Evolutionary conservation across 352 stramenopile genomes (phyloP).

Genomic region (Globisporangium viniferum): DNA sequence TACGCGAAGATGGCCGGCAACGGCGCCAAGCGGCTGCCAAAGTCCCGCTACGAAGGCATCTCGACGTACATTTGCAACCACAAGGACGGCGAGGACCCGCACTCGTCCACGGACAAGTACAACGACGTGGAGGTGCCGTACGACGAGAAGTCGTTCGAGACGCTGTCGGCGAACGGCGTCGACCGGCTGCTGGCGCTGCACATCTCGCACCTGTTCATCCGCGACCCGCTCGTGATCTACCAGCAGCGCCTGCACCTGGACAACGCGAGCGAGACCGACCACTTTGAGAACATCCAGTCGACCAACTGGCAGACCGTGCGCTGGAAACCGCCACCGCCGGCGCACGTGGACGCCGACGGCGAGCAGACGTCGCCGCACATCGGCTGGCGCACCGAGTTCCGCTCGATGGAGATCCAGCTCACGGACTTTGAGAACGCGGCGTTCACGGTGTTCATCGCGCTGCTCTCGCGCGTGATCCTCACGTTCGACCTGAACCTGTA

Average conservation of each 20-base stretch:
- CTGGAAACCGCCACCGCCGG: constrained; percentile 99
- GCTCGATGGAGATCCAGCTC: constrained; percentile 99
- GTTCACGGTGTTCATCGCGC: constrained; percentile 98
- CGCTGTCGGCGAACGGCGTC: constrained; percentile 89
- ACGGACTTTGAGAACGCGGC: constrained; percentile 99
- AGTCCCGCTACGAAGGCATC: constrained; percentile 93
- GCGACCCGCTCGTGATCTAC: constrained; percentile 97
- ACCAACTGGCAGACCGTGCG: constrained; percentile 99
- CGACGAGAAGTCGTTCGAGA: constrained; percentile 92
- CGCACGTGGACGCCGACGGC: constrained; percentile 28
- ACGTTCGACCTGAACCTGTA: constrained; percentile 99
- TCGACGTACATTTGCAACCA: constrained; percentile 90
- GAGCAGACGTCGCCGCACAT: constrained; percentile 50
- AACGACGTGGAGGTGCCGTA: constrained; percentile 96
- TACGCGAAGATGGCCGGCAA: constrained; percentile 93
- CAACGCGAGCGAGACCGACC: constrained; percentile 86
- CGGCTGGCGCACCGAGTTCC: constrained; percentile 91
- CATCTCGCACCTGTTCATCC: constrained; percentile 98
- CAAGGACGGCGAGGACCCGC: constrained; percentile 78
- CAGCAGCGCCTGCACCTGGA: constrained; percentile 85
- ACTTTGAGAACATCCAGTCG: constrained; percentile 99
- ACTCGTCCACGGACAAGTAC: constrained; percentile 80
- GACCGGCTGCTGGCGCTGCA: constrained; percentile 96
- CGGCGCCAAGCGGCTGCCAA: constrained; percentile 92
- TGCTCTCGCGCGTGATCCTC: constrained; percentile 97